A percentile compares a stretch with the other conserved stretches of the same genome.
These are phyloP conservation scores for Clitopilus hobsonii DNA, from an alignment of 768 basidiomycete genomes.

Conservation along the genomic window DNA sequence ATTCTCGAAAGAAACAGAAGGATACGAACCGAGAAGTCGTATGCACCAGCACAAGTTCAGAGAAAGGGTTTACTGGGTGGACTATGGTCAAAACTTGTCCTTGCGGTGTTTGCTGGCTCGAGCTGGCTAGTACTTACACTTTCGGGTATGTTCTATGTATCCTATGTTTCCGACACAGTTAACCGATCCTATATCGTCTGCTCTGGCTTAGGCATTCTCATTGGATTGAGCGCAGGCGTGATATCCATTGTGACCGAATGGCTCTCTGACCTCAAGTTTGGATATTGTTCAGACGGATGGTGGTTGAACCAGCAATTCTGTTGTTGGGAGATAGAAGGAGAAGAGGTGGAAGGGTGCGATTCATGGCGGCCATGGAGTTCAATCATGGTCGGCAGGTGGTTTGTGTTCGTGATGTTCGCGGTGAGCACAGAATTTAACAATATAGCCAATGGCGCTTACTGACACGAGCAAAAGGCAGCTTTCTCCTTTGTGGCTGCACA, in stretches of 20 bases:
- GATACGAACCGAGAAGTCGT: conserved; percentile 51
- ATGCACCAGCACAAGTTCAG: conserved; percentile 37
- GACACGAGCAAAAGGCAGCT: conserved; percentile 43
- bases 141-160: conserved; percentile 59
- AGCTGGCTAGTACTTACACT: conserved; percentile 90
- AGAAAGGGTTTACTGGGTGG: conserved; percentile 48
- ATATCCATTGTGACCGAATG: conserved; percentile 95
- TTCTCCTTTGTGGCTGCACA: conserved; percentile 89
- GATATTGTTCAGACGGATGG: conserved; percentile 96
- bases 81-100: conserved; percentile 60
- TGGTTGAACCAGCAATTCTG: conserved; percentile 98
- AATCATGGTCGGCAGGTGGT: conserved; percentile 67
- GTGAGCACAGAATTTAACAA: conserved; percentile 41
- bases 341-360: conserved; percentile 75
- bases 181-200: background rate
- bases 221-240: conserved; percentile 91
- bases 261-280: conserved; percentile 97
- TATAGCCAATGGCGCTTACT: conserved; percentile 1
- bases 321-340: conserved; percentile 91
- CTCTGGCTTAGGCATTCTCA: conserved; percentile 57
- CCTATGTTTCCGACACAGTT: background rate
- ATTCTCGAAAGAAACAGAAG: conserved; percentile 83
- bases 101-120: conserved; percentile 66
- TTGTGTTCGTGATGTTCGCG: conserved; percentile 85
- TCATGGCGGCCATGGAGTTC: conserved; percentile 93